phyloP scores from a whole-genome alignment of 495 filamentous ascomycete genomes.

The Pseudevernia furfuracea region DNA sequence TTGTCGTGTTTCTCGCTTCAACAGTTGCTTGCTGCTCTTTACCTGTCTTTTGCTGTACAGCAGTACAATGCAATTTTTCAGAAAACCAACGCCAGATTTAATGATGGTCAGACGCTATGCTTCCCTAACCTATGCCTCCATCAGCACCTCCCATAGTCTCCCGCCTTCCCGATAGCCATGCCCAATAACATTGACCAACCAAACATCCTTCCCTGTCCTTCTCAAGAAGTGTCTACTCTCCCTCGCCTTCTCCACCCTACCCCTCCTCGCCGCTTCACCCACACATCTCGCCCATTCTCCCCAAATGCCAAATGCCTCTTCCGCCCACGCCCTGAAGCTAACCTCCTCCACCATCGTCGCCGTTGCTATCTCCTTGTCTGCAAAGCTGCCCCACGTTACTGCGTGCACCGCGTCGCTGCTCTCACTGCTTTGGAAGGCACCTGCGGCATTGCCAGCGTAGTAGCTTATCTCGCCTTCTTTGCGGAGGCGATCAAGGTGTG shows the following conservation, averaged over 20 bases:
- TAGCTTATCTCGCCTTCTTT: conserved; percentile 62
- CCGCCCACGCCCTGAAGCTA: conserved; percentile 88
- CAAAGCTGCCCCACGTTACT: conserved; percentile 95
- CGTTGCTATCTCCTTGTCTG: conserved; percentile 92
- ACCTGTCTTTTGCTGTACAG: no score
- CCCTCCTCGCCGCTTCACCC: conserved; percentile 28
- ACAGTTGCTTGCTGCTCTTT: neutral
- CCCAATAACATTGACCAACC: conserved; percentile 29
- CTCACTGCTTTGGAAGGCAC: conserved; percentile 60
- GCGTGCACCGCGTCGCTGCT: conserved; percentile 65
- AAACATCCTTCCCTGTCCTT: conserved; percentile 13
- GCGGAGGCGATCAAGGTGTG: conserved; percentile 48
- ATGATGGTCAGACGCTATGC: neutral
- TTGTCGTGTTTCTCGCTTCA: neutral
- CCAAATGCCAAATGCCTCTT: conserved; percentile 96
- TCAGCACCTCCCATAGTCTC: conserved; percentile 25
- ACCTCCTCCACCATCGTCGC: conserved; percentile 97
- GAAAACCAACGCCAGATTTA: neutral
- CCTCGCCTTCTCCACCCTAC: conserved; percentile 17
- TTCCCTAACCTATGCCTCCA: conserved; percentile 11
- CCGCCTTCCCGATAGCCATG: conserved; percentile 24
- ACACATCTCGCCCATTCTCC: conserved; percentile 78
- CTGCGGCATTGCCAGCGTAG: conserved; percentile 69
- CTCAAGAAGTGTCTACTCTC: conserved; percentile 22
- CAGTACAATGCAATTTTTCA: neutral